phyloP scores from a whole-genome alignment of 805 yeast species.

The Suhomyces xylopsoci region DNA sequence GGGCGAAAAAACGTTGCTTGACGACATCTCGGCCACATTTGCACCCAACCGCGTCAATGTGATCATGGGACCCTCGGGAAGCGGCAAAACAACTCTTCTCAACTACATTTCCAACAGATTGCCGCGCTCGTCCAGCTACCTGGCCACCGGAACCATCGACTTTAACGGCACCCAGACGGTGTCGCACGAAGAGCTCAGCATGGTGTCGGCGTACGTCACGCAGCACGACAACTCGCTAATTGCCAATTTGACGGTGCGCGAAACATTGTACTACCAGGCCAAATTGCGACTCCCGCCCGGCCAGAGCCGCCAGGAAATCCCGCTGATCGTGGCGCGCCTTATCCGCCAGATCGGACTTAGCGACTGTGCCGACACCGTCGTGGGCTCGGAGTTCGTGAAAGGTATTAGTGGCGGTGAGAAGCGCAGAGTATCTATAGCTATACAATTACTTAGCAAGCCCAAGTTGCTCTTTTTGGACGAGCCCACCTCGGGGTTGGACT shows the following conservation, averaged over 20 bases:
- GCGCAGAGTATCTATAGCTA: constrained; percentile 77
- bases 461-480: constrained; percentile 74
- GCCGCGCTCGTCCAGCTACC: constrained; percentile 17
- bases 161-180: constrained; percentile 27
- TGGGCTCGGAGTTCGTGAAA: constrained; percentile 36
- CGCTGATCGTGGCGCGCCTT: constrained; percentile 52
- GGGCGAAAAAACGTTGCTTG: constrained; percentile 21
- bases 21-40: constrained; percentile 50
- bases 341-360: constrained; percentile 64
- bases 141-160: constrained; percentile 23
- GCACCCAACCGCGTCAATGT: constrained; percentile 59
- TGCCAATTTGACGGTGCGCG: constrained; percentile 71
- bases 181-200: constrained; percentile 21
- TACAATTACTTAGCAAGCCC: constrained; percentile 72
- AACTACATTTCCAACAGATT: constrained; percentile 63
- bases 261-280: constrained; percentile 73
- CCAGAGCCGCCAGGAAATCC: constrained; percentile 34
- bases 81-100: constrained; percentile 69
- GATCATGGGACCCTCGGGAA: constrained; percentile 80
- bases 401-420: constrained; percentile 58
- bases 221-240: constrained; percentile 77
- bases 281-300: constrained; percentile 58
- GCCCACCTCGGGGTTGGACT: constrained; percentile 86
- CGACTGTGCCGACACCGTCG: constrained; percentile 72
- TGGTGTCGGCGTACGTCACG: constrained; percentile 67